Conservation (phyloP, 441 rosid species). For the Melastoma candidum region DNA sequence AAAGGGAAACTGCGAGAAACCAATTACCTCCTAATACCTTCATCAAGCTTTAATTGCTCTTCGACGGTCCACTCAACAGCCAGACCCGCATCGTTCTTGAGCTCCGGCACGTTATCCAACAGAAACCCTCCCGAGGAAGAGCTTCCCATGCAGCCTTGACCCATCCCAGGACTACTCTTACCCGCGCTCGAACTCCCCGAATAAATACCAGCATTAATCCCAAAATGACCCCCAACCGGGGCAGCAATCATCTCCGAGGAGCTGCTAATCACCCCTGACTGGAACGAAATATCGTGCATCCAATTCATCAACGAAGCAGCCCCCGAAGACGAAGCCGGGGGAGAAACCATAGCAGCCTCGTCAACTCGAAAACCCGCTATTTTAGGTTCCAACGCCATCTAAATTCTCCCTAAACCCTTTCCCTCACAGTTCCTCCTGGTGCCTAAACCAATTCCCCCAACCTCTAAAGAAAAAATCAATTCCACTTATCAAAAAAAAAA, state of each 20-base stretch:
- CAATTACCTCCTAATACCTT: constrained; percentile 59
- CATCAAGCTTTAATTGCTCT: constrained; percentile 68
- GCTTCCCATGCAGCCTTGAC: constrained; percentile 27
- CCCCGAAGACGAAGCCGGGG: constrained; percentile 14
- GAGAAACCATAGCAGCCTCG: constrained; percentile 23
- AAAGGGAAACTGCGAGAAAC: background rate
- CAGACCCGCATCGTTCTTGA: constrained; percentile 56
- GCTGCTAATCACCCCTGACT: constrained; percentile 28
- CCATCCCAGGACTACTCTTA: constrained; percentile 27
- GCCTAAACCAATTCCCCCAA: constrained; percentile 1
- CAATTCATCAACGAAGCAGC: background rate
- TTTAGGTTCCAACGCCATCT: constrained; percentile 59
- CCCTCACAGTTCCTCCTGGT: constrained; percentile 1
- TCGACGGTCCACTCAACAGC: constrained; percentile 85
- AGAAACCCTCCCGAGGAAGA: constrained; percentile 39
- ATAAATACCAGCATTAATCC: constrained; percentile 21
- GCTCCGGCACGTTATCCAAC: constrained; percentile 40
- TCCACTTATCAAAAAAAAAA: background rate
- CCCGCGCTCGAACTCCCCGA: constrained; percentile 35
- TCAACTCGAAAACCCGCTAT: constrained; percentile 24
- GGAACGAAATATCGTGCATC: constrained; percentile 44
- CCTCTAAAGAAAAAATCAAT: background rate
- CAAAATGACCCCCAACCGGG: constrained; percentile 38
- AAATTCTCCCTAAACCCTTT: constrained; percentile 2
- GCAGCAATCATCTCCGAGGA: constrained; percentile 42